phyloP scores from a whole-genome alignment of 2,329 filamentous ascomycete genomes.

The Colletotrichum tropicicola region DNA sequence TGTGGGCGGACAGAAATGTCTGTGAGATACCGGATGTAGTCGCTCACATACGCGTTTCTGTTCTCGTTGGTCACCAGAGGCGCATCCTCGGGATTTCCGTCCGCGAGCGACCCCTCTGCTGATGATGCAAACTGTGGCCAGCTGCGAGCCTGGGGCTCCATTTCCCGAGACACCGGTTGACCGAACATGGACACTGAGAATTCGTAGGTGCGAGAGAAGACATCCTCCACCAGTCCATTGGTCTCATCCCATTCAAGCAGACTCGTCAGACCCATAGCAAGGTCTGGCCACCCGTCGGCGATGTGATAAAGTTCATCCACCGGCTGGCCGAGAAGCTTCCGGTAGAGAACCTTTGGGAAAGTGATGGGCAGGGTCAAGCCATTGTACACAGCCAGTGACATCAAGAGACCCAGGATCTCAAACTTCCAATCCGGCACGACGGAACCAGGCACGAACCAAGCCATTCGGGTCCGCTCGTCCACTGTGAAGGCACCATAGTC shows the following conservation, averaged over 20 bases:
- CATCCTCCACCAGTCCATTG: slow-evolving; percentile 79
- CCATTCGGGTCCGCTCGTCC: slow-evolving; percentile 79
- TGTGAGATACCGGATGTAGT: slow-evolving; percentile 87
- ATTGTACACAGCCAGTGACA: slow-evolving; percentile 92
- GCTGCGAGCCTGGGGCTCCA: slow-evolving; percentile 50
- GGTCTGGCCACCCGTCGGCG: slow-evolving; percentile 85
- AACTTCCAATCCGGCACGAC: slow-evolving; percentile 89
- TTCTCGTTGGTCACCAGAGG: slow-evolving; percentile 84
- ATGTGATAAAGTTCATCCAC: slow-evolving; percentile 80
- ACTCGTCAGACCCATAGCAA: slow-evolving; percentile 77
- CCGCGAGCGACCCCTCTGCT: slow-evolving; percentile 38
- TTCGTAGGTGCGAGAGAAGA: slow-evolving; percentile 86
- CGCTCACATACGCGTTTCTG: slow-evolving; percentile 78
- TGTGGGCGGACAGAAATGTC: slow-evolving; percentile 81
- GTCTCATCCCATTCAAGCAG: slow-evolving; percentile 80
- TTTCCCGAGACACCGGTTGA: slow-evolving; percentile 64
- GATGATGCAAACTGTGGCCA: slow-evolving; percentile 63
- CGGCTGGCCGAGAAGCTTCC: slow-evolving; percentile 76
- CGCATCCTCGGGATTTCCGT: slow-evolving; percentile 61
- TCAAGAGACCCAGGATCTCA: slow-evolving; percentile 86
- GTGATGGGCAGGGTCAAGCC: slow-evolving; percentile 90
- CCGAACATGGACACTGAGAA: slow-evolving; percentile 75
- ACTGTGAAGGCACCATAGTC: slow-evolving; percentile 83
- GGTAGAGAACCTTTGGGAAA: slow-evolving; percentile 86
- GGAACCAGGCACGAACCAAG: slow-evolving; percentile 88